phyloP scores from a whole-genome alignment of 2,329 filamentous ascomycete species.

The Fusarium sambucinum region DNA sequence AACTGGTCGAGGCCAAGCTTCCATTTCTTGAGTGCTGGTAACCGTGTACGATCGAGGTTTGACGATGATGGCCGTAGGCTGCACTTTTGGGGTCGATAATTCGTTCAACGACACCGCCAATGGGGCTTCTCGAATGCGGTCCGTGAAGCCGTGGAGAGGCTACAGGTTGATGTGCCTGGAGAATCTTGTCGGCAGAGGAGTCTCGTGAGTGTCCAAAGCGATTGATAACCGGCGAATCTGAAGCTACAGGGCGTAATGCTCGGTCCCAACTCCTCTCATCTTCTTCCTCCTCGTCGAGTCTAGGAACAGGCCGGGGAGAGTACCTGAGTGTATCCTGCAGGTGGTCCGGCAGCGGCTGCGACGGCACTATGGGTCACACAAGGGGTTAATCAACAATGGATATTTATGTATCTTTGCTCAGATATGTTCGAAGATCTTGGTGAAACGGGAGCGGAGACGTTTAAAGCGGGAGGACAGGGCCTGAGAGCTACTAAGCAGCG shows the following conservation, averaged over 20 bases:
- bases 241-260: constrained; percentile 61
- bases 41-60: constrained; percentile 97
- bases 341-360: constrained; percentile 70
- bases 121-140: constrained; percentile 56
- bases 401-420: constrained; percentile 30
- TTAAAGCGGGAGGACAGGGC: constrained; percentile 27
- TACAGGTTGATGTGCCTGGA: constrained; percentile 48
- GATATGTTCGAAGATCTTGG: constrained; percentile 33
- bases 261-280: constrained; percentile 64
- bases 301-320: constrained; percentile 62
- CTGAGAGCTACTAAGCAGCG: constrained; percentile 21
- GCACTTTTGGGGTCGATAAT: constrained; percentile 66
- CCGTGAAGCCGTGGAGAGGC: constrained; percentile 57
- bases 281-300: constrained; percentile 66
- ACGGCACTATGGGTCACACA: constrained; percentile 62
- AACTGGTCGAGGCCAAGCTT: constrained; percentile 82
- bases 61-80: constrained; percentile 87
- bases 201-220: constrained; percentile 67
- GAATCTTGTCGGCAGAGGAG: constrained; percentile 68
- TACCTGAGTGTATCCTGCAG: constrained; percentile 65
- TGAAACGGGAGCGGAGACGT: constrained; percentile 38
- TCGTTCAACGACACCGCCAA: constrained; percentile 62
- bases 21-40: constrained; percentile 93
- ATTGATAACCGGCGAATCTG: constrained; percentile 56
- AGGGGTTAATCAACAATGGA: constrained; percentile 43